Evolutionary conservation across 176 grass and related monocot species (phyloP).

Genomic region (Carex scoparia): DNA sequence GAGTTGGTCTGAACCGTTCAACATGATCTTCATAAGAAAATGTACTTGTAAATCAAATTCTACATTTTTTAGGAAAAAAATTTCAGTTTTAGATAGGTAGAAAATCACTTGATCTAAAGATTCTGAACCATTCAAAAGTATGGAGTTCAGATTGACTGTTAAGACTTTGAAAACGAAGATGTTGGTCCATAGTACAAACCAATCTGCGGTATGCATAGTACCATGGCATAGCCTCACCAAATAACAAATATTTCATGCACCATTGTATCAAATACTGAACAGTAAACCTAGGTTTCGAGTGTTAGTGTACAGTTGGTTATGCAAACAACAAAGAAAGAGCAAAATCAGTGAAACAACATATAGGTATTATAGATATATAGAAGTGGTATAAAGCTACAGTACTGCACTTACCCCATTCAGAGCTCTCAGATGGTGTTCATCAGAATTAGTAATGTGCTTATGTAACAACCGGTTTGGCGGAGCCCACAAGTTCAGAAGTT

Average conservation of each 20-base stretch:
- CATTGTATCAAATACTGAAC: neutral
- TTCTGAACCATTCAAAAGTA: too few relatives aligned
- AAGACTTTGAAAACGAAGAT: too few relatives aligned
- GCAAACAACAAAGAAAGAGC: neutral
- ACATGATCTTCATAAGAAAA: too few relatives aligned
- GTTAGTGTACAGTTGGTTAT: neutral
- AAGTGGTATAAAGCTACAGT: neutral
- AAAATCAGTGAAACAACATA: neutral
- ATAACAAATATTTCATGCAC: slow-evolving; percentile 13
- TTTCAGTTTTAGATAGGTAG: too few relatives aligned
- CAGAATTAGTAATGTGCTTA: neutral
- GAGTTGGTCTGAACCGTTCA: too few relatives aligned
- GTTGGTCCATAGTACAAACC: too few relatives aligned
- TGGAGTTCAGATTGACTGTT: too few relatives aligned
- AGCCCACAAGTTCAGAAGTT: neutral
- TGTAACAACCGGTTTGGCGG: neutral
- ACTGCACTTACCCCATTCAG: neutral
- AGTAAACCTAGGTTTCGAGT: neutral
- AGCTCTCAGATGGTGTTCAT: neutral
- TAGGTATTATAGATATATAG: neutral
- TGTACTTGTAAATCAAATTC: too few relatives aligned
- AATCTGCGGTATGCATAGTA: too few relatives aligned
- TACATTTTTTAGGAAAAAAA: too few relatives aligned
- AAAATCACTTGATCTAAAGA: too few relatives aligned
- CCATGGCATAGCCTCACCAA: too few relatives aligned